Conservation (phyloP, 2,329 filamentous ascomycete genomes). For the Penicillium olsonii region DNA sequence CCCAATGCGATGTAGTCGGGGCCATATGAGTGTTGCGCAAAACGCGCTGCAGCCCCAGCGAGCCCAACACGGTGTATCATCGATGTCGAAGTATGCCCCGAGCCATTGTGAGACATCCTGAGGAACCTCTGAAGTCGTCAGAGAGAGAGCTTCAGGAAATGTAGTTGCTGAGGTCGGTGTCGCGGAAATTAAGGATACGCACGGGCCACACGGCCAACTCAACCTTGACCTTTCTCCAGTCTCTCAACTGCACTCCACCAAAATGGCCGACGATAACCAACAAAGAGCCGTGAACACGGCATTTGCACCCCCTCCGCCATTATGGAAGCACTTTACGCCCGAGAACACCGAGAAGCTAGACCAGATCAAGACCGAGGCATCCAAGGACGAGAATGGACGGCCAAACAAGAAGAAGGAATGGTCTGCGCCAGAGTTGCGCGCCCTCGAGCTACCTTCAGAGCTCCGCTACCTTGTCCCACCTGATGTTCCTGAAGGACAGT, state of each 20-base stretch:
- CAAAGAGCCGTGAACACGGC: constrained; percentile 57
- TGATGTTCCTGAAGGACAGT: constrained; percentile 69
- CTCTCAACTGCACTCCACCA: background rate
- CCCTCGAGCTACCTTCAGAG: constrained; percentile 63
- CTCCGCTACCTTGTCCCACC: constrained; percentile 81
- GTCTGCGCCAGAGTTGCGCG: constrained; percentile 36
- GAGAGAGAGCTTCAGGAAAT: constrained; percentile 11
- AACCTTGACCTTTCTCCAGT: background rate
- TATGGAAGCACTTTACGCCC: constrained; percentile 84
- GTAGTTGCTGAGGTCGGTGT: constrained; percentile 3
- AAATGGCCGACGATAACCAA: constrained; percentile 63
- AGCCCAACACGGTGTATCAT: constrained; percentile 38
- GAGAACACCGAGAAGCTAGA: constrained; percentile 67
- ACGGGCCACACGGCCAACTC: constrained; percentile 18
- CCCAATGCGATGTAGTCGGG: constrained; percentile 82
- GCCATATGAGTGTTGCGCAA: constrained; percentile 73
- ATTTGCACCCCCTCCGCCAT: constrained; percentile 84
- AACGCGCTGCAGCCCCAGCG: constrained; percentile 51
- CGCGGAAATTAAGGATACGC: constrained; percentile 9
- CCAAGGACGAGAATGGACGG: constrained; percentile 31
- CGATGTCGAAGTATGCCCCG: constrained; percentile 25
- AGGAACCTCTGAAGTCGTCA: background rate
- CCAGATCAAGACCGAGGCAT: constrained; percentile 47
- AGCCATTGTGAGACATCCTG: constrained; percentile 32
- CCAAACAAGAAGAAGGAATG: constrained; percentile 31